Evolutionary conservation across 2,329 filamentous ascomycete species (phyloP), one percentile per base, ranked within the genome.

Genomic region (Camillea tinctor): DNA sequence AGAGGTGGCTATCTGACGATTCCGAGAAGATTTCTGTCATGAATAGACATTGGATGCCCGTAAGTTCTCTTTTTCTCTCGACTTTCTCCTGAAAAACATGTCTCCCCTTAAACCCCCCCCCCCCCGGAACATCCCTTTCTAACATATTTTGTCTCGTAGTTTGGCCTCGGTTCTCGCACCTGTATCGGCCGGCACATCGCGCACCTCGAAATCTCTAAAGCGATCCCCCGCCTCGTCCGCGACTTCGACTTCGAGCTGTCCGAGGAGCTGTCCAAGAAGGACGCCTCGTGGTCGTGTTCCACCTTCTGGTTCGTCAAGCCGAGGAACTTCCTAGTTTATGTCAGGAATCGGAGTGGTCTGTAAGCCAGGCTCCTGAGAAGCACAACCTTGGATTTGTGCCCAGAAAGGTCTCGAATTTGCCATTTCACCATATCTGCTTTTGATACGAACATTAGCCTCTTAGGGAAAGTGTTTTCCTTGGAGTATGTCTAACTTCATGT

Each of bases 231-330:
- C n/a, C 59, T 77, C 1, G 55, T 77, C 11, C 68, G 66, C 5
- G 68, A 71, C 9, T 77, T 76, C 55, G 69, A 75, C 17, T 73
- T 77, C 49, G 64, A 71, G 52, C 65, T 75, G 3, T 55, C 60
- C 6, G 61, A 62, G 7, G 44, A 50, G 1, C 21, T 64, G 3
- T 21, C 15, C 4, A 6, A 36, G 1, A 52, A 49, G 0, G 63
- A 63, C 36, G 19, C 49, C 5, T 4, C 24, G 1, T 78, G 77
- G 76, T 59, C 70, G 0, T 75, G 74, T 5, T 60, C 69, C 30
- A 79, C 78, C n/a, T 67, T 68, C 36, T 79, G 75, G 76, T 79
- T 80, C 64, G 75, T 79, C 1, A 79, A 77, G 60, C 77, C 78
- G 1, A 66, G 66, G 0, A 67, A 78, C 54, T 79, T 80, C 26